Evolutionary conservation across 129 eudicot species (phyloP), one percentile per base, ranked within the genome.

Genomic region (Artemisia tridentata): DNA sequence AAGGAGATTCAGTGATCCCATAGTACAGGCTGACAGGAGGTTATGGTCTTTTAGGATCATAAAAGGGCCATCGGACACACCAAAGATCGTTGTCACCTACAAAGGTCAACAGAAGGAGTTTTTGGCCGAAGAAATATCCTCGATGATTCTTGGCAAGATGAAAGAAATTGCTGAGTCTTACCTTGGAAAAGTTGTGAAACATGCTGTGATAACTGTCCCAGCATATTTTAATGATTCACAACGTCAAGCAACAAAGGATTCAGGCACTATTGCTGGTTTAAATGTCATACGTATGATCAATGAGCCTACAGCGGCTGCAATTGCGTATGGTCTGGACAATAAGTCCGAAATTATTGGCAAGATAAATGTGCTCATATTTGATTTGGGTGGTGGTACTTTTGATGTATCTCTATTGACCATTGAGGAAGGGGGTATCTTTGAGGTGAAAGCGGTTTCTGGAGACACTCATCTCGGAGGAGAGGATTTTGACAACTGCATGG

Each of bases 221-320:
- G 67, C 75, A 0, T 71, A 71, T 71, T 71, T 71, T 59, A 71
- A 71, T 7, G 67, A 71, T 45, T 71, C 75, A n/a, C 75, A 59
- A 25, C 68, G 68, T 58, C 75, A 72, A 63, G 78, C 71, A 63
- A 73, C 79, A 50, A 75, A 66, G 29, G 73, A 75, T 66, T 73
- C 79, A 11, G 67, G 67, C 0, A 46, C 17, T 16, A 75, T 75
- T 66, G 58, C 58, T 25, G 67, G 79, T 15, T 57, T 75, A 11
- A 67, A 75, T 3, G 50, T 73, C 23, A 38, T 73, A 1, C 71
- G 71, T 0, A 34, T 84, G 54, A 84, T 87, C 29, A 87, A 87
- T 13, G 74, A 75, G 54, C 80, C 80, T 11, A 45, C 80, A 55
- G 20, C 69, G 3, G 74, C 80, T 3, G 80, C 69, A 18, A 67